Conservation (phyloP, 2,329 filamentous ascomycete genomes). For the Juglanconis sp. region DNA sequence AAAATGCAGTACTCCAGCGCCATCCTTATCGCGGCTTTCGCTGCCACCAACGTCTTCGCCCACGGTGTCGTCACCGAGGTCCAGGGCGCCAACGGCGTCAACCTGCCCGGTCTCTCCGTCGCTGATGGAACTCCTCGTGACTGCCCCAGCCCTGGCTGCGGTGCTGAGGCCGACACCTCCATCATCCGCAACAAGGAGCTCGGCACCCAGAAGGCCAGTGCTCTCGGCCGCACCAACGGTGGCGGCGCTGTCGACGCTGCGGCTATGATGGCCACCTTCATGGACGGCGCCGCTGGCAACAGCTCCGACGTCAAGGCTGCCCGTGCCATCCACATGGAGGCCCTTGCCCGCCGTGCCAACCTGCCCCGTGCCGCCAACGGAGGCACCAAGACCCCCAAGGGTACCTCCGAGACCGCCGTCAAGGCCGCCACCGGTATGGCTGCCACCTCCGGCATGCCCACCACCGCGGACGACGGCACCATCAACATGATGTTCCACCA, state of each 20-base stretch:
- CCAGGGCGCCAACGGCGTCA: constrained; percentile 58
- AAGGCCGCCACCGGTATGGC: constrained; percentile 53
- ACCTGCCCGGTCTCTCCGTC: constrained; percentile 61
- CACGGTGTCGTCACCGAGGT: constrained; percentile 58
- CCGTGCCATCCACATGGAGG: constrained; percentile 18
- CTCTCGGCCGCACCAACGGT: constrained; percentile 62
- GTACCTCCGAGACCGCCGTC: constrained; percentile 48
- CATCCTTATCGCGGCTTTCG: constrained; percentile 43
- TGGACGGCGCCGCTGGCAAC: constrained; percentile 41
- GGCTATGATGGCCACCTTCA: constrained; percentile 57
- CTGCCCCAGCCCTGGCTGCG: constrained; percentile 58
- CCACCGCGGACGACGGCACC: constrained; percentile 56
- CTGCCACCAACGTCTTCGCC: constrained; percentile 49
- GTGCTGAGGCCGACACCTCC: constrained; percentile 67
- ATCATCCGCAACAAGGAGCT: constrained; percentile 64
- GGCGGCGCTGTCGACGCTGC: constrained; percentile 57
- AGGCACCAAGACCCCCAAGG: constrained; percentile 38
- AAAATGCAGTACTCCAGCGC: constrained; percentile 32
- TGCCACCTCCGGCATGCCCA: constrained; percentile 54
- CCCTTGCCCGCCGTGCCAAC: constrained; percentile 21
- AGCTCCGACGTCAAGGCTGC: constrained; percentile 17
- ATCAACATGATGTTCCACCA: constrained; percentile 65
- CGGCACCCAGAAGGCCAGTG: constrained; percentile 47
- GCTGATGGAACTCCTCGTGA: constrained; percentile 66
- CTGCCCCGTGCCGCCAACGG: constrained; percentile 20